A percentile compares a stretch with the other conserved stretches of the same genome.
phyloP scores from a whole-genome alignment of 2,329 filamentous ascomycete species.

The Pyricularia sp. region DNA sequence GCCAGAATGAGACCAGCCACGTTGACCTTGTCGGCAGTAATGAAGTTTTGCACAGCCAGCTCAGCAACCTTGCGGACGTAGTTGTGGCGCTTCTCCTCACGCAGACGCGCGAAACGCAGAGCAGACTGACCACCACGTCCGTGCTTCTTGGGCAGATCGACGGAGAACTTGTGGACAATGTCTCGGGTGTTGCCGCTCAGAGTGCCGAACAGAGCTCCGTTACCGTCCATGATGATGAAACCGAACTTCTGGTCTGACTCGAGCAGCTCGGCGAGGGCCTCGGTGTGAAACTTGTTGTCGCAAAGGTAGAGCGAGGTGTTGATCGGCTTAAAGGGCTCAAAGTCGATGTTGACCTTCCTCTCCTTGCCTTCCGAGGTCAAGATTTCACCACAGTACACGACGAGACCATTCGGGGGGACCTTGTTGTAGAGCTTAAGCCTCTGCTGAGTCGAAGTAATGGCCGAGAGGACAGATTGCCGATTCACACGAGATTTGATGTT shows the following conservation, averaged over 20 bases:
- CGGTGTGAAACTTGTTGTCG: conserved; percentile 99
- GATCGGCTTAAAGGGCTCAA: conserved; percentile 99
- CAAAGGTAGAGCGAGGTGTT: conserved; percentile 98
- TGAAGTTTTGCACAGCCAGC: conserved; percentile 96
- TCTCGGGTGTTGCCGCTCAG: conserved; percentile 96
- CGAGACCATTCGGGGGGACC: conserved; percentile 92
- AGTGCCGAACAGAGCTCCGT: conserved; percentile 93
- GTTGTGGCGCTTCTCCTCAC: conserved; percentile 99
- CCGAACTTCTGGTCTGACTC: conserved; percentile 99
- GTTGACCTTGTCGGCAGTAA: conserved; percentile 97
- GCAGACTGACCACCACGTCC: conserved; percentile 99
- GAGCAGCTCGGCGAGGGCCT: conserved; percentile 90
- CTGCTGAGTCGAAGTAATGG: conserved; percentile 98
- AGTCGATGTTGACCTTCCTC: conserved; percentile 99
- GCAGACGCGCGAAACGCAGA: conserved; percentile 96
- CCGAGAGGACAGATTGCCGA: conserved; percentile 91
- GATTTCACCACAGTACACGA: conserved; percentile 99
- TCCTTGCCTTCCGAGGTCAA: conserved; percentile 98
- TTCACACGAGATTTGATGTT: conserved; percentile 99
- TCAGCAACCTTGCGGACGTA: conserved; percentile 99
- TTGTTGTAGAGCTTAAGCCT: conserved; percentile 98
- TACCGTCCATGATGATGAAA: conserved; percentile 99
- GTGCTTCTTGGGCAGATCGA: conserved; percentile 99
- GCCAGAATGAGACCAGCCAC: conserved; percentile 91
- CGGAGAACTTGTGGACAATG: conserved; percentile 93